These are phyloP conservation scores for Candida mattraensis DNA, from an alignment of 805 yeast species.

Conservation along the genomic window DNA sequence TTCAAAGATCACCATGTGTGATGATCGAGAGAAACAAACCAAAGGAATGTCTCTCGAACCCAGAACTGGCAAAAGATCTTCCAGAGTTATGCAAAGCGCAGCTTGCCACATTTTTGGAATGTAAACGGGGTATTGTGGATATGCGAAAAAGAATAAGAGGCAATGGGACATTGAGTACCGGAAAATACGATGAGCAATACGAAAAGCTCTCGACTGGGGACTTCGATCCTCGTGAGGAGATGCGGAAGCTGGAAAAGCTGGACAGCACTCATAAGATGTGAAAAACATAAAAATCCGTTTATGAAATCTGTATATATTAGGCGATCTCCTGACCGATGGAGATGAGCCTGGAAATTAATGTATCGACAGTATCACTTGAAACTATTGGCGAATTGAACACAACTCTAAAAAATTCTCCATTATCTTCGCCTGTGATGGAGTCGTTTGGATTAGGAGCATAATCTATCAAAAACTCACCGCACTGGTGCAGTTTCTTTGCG, in stretches of 20 bases:
- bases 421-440: constrained; percentile 37
- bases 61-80: constrained; percentile 68
- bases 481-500: constrained; percentile 55
- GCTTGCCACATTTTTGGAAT: constrained; percentile 81
- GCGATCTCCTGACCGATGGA: constrained; percentile 31
- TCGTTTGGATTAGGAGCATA: constrained; percentile 68
- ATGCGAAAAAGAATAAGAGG: constrained; percentile 91
- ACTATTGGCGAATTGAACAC: constrained; percentile 75
- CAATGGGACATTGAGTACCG: constrained; percentile 90
- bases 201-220: constrained; percentile 78
- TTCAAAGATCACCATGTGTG: constrained; percentile 96
- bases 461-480: constrained; percentile 73
- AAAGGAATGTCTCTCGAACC: constrained; percentile 79
- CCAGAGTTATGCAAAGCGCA: constrained; percentile 90
- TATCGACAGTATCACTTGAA: constrained; percentile 44
- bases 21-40: constrained; percentile 88
- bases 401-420: constrained; percentile 82
- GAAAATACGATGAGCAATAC: constrained; percentile 86
- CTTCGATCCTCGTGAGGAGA: constrained; percentile 79
- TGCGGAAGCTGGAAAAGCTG: constrained; percentile 64
- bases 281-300: neutral
- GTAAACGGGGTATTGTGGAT: constrained; percentile 88
- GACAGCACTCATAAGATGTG: constrained; percentile 46
- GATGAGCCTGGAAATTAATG: constrained; percentile 40
- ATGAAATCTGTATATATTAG: constrained; percentile 1